These are phyloP conservation scores for Leccinum fibrillosum DNA, from an alignment of 768 basidiomycete species.

Conservation along the genomic window DNA sequence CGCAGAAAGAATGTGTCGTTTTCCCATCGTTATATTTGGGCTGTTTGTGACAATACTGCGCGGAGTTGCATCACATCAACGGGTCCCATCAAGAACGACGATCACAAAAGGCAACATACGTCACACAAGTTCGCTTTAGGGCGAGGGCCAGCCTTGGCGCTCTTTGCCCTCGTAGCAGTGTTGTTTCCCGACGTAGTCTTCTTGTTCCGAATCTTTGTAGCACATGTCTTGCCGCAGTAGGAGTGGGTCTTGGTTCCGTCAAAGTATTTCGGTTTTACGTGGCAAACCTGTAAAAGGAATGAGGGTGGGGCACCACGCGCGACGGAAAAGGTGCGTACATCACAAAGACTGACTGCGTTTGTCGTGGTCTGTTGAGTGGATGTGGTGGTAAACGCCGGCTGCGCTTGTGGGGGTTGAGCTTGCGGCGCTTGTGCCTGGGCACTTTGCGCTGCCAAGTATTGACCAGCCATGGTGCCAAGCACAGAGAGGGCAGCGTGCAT, in stretches of 20 bases:
- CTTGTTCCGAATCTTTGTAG: conserved; percentile 42
- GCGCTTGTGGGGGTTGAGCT: conserved; percentile 23
- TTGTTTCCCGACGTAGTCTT: conserved; percentile 23
- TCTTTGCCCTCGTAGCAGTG: conserved; percentile 27
- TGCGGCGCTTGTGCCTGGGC: conserved; percentile 28
- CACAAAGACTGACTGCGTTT: conserved; percentile 41
- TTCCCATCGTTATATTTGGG: conserved; percentile 60
- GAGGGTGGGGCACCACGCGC: conserved; percentile 1
- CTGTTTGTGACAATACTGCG: conserved; percentile 55
- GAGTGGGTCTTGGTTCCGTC: conserved; percentile 56
- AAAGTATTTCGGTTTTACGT: conserved; percentile 50
- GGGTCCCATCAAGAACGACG: neutral
- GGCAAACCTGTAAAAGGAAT: conserved; percentile 44
- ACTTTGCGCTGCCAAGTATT: conserved; percentile 32
- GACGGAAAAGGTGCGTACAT: conserved; percentile 36
- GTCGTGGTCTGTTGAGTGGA: conserved; percentile 19
- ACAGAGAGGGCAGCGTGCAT: conserved; percentile 36
- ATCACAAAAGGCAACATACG: conserved; percentile 33
- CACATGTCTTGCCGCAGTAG: conserved; percentile 58
- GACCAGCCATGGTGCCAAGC: conserved; percentile 35
- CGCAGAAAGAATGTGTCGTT: conserved; percentile 58
- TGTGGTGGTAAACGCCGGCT: conserved; percentile 13
- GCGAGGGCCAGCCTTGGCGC: conserved; percentile 23
- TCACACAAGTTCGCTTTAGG: conserved; percentile 43
- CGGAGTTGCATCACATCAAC: conserved; percentile 5